Evolutionary conservation across 2,329 filamentous ascomycete genomes (phyloP).

Genomic region (Neonectria coccinea): DNA sequence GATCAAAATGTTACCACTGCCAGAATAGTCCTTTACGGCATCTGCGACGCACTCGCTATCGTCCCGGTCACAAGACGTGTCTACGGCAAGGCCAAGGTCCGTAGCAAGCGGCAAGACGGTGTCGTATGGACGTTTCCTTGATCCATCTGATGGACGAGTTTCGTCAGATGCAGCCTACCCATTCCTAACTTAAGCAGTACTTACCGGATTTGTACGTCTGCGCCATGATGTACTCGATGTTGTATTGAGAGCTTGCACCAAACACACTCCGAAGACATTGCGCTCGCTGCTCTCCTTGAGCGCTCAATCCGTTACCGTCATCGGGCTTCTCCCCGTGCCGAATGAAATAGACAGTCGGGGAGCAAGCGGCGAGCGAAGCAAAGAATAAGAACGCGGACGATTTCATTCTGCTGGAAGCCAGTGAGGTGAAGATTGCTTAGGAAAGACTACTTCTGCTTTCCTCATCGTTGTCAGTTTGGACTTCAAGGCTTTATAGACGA

Average conservation of each 20-base stretch:
- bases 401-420: constrained; percentile 36
- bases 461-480: neutral
- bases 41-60: constrained; percentile 66
- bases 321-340: constrained; percentile 73
- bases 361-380: constrained; percentile 36
- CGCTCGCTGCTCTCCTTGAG: constrained; percentile 65
- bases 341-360: constrained; percentile 70
- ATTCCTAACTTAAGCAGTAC: neutral
- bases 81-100: constrained; percentile 66
- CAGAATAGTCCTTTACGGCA: constrained; percentile 59
- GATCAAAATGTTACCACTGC: constrained; percentile 68
- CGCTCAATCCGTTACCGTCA: constrained; percentile 61
- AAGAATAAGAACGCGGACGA: constrained; percentile 32
- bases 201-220: constrained; percentile 62
- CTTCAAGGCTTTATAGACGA: constrained; percentile 4
- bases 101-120: constrained; percentile 68
- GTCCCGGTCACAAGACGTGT: constrained; percentile 67
- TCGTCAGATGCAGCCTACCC: neutral
- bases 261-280: constrained; percentile 71
- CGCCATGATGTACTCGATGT: constrained; percentile 70
- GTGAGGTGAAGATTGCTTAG: neutral
- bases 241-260: constrained; percentile 61
- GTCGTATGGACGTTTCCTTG: constrained; percentile 63
- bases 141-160: constrained; percentile 55
- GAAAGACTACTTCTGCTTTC: neutral